Conservation (phyloP, 2,329 filamentous ascomycete genomes). For the Knoxdaviesia proteae region DNA sequence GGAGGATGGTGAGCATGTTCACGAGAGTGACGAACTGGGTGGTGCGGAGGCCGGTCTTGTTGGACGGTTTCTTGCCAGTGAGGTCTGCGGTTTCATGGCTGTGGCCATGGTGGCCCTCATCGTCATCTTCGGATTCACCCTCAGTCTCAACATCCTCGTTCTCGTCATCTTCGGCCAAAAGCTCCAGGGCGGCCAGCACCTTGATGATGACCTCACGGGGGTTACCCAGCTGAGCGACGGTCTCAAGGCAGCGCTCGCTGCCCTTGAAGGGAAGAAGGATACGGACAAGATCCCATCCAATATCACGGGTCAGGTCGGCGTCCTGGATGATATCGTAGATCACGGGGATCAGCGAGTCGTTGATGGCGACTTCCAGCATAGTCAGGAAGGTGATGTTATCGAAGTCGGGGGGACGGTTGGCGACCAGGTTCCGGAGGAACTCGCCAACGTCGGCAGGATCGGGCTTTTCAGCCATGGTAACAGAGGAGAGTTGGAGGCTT, state of each 20-base stretch:
- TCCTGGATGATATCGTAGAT: constrained; percentile 51
- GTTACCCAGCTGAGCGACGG: constrained; percentile 57
- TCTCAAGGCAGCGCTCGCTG: constrained; percentile 50
- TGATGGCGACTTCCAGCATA: constrained; percentile 54
- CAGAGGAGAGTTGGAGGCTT: not conserved
- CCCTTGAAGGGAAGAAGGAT: constrained; percentile 47
- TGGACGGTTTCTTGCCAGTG: no score
- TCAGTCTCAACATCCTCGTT: constrained; percentile 17
- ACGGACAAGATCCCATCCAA: constrained; percentile 69
- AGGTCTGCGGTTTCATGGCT: constrained; percentile 6
- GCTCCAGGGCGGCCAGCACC: constrained; percentile 51
- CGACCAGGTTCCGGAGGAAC: constrained; percentile 13
- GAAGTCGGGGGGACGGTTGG: constrained; percentile 28
- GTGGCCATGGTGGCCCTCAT: constrained; percentile 3
- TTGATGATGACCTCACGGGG: constrained; percentile 67
- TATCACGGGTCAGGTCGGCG: constrained; percentile 47
- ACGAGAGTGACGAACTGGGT: constrained; percentile 47
- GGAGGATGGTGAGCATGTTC: constrained; percentile 51
- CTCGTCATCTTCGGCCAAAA: constrained; percentile 20
- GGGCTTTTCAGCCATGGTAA: not conserved
- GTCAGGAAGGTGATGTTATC: constrained; percentile 63
- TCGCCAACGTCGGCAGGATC: no score
- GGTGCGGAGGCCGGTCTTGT: constrained; percentile 6
- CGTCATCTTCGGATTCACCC: constrained; percentile 11
- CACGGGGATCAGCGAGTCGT: constrained; percentile 41